Percentiles rank a stretch among this genome's conserved stretches.
Conservation (phyloP, 768 basidiomycete species). For the Mycena indigotica region DNA sequence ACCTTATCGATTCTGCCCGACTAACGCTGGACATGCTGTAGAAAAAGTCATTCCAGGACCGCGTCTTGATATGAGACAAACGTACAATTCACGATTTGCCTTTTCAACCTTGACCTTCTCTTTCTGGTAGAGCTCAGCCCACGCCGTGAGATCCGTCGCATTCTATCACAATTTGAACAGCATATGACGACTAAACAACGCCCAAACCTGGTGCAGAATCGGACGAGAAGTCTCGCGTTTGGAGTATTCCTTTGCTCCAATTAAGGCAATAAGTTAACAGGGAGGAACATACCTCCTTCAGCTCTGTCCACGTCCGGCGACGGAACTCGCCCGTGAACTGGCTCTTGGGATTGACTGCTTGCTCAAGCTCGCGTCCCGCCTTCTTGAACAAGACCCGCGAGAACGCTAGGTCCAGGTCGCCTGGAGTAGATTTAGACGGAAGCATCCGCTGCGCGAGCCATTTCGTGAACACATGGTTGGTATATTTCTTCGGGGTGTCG, state of each 20-base stretch:
- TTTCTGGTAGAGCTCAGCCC: neutral
- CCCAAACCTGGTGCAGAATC: neutral
- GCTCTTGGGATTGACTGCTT: neutral
- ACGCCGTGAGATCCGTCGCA: neutral
- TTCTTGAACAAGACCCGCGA: neutral
- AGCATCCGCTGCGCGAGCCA: slow-evolving; percentile 1
- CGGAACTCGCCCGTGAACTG: neutral
- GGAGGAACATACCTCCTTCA: neutral
- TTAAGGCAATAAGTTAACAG: neutral
- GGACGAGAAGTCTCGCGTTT: neutral
- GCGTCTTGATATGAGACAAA: too few species aligned
- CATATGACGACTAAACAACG: neutral
- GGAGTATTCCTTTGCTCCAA: neutral
- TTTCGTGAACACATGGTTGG: neutral
- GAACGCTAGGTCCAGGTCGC: neutral
- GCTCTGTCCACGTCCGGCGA: neutral
- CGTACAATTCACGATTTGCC: slow-evolving; percentile 1
- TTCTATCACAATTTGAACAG: neutral
- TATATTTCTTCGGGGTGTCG: slow-evolving; percentile 1
- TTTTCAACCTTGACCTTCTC: neutral
- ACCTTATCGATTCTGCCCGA: neutral
- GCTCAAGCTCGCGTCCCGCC: neutral
- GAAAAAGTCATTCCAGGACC: too few species aligned
- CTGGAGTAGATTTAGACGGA: neutral
- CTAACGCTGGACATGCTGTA: neutral